Base-by-base conservation (phyloP, 2,329 filamentous ascomycete genomes). In the Phoma sp. region DNA sequence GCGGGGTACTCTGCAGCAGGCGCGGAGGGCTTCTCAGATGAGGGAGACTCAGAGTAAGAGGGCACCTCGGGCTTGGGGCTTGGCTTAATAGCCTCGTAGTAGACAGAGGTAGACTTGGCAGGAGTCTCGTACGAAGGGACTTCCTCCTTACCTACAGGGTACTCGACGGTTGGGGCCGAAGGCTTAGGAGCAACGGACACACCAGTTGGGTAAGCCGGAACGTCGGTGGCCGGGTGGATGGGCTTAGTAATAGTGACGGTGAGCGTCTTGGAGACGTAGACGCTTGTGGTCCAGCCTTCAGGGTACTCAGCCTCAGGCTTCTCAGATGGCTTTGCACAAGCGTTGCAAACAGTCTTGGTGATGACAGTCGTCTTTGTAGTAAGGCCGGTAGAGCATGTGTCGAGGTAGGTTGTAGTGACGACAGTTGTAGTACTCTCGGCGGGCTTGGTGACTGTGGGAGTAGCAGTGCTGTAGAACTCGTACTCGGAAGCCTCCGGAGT, bases 171-270 rank as follows among this genome's bases (percentile, higher is more conserved):
- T 9, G 57, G 57, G 22, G 49, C 42, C 13, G 59, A 59, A 7
- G 57, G 57, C 54, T 56, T 55, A 4, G 57, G 40, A 37, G 50
- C 46, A 22, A 42, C 30, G 7, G 48, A 50, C 10, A 46, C 45
- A 8, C 45, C 35, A 11, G 57, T 57, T 7, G 58, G 57, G 47
- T 66, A 58, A 13, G 54, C 55, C 8, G 62, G 57, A n/a, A 61
- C 53, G 24, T 58, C 47, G 9, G 65, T 66, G 13, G 58, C 51
- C 3, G 62, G 45, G 18, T 61, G 52, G 41, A 62, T 52, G 8
- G 70, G 70, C 60, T 71, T 71, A 37, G 69, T 72, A 36, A 72
- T 58, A 3, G 69, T 72, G 23, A 71, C 65, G 1, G 68, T 73
- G 7, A 67, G 61, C 3, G 67, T 68, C 52, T 60, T 60, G 30